phyloP scores from a whole-genome alignment of 768 basidiomycete species.

The Multifurca ochricompacta region DNA sequence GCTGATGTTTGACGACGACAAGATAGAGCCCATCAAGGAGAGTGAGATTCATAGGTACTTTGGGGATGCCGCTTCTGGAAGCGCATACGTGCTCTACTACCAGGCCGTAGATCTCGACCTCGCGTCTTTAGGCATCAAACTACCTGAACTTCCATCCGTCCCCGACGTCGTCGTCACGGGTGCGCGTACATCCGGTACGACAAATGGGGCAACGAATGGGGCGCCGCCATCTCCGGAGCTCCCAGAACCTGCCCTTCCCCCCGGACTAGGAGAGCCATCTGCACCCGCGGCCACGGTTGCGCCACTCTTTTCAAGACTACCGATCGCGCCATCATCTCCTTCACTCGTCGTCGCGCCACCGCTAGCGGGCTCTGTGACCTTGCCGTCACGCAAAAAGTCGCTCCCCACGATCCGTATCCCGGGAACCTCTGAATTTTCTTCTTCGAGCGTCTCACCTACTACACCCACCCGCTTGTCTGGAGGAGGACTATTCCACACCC shows the following conservation, averaged over 20 bases:
- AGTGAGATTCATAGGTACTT: constrained; percentile 89
- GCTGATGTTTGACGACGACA: constrained; percentile 95
- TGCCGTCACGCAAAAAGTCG: constrained; percentile 17
- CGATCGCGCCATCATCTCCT: constrained; percentile 22
- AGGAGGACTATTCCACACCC: constrained; percentile 17
- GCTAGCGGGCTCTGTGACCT: constrained; percentile 11
- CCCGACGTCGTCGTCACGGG: constrained; percentile 18
- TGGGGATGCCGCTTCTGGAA: constrained; percentile 80
- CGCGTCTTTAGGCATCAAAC: constrained; percentile 57
- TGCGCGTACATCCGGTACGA: not conserved
- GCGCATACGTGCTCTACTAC: constrained; percentile 96
- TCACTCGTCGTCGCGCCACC: constrained; percentile 19
- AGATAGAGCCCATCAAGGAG: constrained; percentile 81
- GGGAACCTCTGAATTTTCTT: constrained; percentile 11
- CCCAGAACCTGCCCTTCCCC: constrained; percentile 8
- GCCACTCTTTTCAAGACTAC: constrained; percentile 5
- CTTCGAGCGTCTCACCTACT: constrained; percentile 6
- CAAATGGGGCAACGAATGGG: not conserved
- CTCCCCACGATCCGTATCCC: constrained; percentile 17
- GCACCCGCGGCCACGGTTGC: not conserved
- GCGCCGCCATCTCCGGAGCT: not conserved
- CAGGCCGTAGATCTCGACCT: constrained; percentile 85
- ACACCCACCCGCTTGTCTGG: constrained; percentile 13
- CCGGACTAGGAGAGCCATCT: constrained; percentile 7
- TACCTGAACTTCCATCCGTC: constrained; percentile 23